Base-by-base conservation (phyloP, 139 green algal species). In the Chlorella sp. region DNA sequence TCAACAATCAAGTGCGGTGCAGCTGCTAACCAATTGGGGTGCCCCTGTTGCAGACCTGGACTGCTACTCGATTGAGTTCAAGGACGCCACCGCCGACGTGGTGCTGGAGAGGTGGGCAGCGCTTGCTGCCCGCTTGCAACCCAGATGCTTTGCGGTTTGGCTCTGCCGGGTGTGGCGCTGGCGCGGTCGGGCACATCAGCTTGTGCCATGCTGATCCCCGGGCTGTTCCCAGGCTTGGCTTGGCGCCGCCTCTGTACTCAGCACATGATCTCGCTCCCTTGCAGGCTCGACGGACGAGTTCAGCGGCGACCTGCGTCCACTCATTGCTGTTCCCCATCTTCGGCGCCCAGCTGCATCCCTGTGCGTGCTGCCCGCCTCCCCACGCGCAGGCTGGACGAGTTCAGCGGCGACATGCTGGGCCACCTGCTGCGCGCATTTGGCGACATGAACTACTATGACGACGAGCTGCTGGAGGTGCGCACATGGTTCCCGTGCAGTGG, bases 391-490 rank as follows among this genome's bases (percentile, higher is more conserved):
- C 62, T 90, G 54, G 44, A 81, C 34, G 81, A 83, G n/a, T 90
- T 90, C 24, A 64, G 38, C 40, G 86, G 86, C 20, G 82, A 87
- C 82, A 76, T 78, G 82, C 64, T 90, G 73, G 86, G 82, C 69
- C 76, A 90, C 38, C 73, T 80, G 60, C 74, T 90, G 73, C 75
- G 86, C 26, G 67, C 82, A 30, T 90, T 90, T 81, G 82, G 80
- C 51, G 75, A 80, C 67, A 88, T 75, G 64, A 54, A 77, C 51
- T 90, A 90, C 69, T 88, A 86, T 36, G 86, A 90, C 30, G 86
- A 83, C 7, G 77, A 73, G 60, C 77, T 73, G 77, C 77, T 74
- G 77, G 77, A 83, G 72, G 28, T 69, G 30, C 1, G 22, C 7
- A 4, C 11, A 28, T 67, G 14, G 16, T n/a, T n/a, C n/a, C n/a